phyloP scores from a whole-genome alignment of 805 yeast species.

The Suhomyces sp. region DNA sequence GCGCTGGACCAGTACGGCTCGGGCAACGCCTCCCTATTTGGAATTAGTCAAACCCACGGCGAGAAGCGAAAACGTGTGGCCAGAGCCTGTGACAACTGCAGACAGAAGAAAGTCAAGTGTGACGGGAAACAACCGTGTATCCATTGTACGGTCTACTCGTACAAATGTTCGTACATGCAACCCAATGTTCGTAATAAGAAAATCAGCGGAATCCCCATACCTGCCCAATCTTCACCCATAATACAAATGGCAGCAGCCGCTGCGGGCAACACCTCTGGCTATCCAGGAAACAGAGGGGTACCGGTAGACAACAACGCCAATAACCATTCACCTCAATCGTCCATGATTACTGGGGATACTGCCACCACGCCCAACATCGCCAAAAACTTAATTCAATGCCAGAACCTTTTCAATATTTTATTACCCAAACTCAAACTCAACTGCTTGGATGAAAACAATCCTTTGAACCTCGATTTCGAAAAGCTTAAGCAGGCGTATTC shows the following conservation, averaged over 20 bases:
- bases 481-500: conserved; percentile 30
- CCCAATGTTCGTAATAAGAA: conserved; percentile 59
- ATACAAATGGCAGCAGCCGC: conserved; percentile 13
- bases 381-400: conserved; percentile 26
- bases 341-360: background rate
- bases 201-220: conserved; percentile 28
- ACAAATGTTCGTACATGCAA: conserved; percentile 80
- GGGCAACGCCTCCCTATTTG: background rate
- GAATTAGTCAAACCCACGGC: background rate
- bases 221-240: conserved; percentile 21
- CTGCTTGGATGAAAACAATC: conserved; percentile 27
- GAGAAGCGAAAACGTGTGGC: conserved; percentile 61
- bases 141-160: conserved; percentile 83
- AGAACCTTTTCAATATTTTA: conserved; percentile 31
- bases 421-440: conserved; percentile 36
- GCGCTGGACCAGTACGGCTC: background rate
- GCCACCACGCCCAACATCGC: conserved; percentile 7
- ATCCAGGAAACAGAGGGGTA: conserved; percentile 2
- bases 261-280: conserved; percentile 5
- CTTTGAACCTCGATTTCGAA: conserved; percentile 29
- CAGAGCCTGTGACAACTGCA: conserved; percentile 73
- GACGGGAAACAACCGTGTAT: conserved; percentile 78
- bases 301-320: conserved; percentile 9
- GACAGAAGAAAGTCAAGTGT: conserved; percentile 74
- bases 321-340: background rate